A percentile compares a stretch with the other conserved stretches of the same genome.
Conservation (phyloP, 2,329 filamentous ascomycete species). For the Colletotrichum chlorophyti region DNA sequence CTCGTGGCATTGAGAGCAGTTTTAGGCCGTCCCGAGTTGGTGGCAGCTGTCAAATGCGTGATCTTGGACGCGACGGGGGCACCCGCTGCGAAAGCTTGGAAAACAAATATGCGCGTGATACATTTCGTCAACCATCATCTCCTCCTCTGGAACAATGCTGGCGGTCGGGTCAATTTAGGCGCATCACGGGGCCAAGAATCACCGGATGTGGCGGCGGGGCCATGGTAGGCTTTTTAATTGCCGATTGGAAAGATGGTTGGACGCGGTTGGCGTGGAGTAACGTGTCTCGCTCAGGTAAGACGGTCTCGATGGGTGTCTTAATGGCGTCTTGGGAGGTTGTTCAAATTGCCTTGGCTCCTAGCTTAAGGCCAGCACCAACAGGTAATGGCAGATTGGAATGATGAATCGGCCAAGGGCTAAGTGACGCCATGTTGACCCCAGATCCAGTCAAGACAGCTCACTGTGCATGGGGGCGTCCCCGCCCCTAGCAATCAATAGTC, state of each 20-base stretch:
- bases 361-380: too few relatives aligned
- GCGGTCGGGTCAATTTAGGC: conserved; percentile 7
- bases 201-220: conserved; percentile 11
- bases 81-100: background rate
- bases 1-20: conserved; percentile 8
- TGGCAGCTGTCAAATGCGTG: conserved; percentile 12
- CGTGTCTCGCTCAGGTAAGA: background rate
- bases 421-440: conserved; percentile 23
- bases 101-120: conserved; percentile 11
- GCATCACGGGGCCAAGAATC: conserved; percentile 6
- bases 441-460: conserved; percentile 11
- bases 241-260: conserved; percentile 5
- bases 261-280: background rate
- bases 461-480: conserved; percentile 17
- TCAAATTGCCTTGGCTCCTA: background rate
- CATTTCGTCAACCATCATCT: background rate
- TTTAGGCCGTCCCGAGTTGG: conserved; percentile 9
- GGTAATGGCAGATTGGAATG: background rate
- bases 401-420: conserved; percentile 18
- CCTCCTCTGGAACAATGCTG: background rate
- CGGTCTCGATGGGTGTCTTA: background rate
- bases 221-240: background rate
- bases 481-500: background rate
- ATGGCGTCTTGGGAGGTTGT: background rate
- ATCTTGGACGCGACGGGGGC: background rate